Percentiles rank a stretch among this genome's conserved stretches.
Evolutionary conservation across 2,329 filamentous ascomycete genomes (phyloP).

Genomic region (Orbilia ellipsospora): DNA sequence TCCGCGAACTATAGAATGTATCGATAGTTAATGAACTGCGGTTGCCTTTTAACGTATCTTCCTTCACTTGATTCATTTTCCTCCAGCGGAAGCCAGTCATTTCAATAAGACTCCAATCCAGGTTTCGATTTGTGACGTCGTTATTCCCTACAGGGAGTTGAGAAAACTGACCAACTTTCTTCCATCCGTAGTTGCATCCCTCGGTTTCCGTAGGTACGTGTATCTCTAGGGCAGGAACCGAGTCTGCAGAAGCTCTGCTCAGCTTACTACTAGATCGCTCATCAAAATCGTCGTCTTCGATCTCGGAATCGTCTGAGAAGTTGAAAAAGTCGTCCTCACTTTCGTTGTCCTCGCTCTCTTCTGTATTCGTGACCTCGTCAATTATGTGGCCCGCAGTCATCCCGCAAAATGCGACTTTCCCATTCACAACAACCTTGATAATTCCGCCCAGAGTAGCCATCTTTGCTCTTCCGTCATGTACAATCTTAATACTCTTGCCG

Average conservation of each 20-base stretch:
- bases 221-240: background rate
- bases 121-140: background rate
- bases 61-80: constrained; percentile 38
- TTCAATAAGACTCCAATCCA: constrained; percentile 45
- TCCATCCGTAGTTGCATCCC: constrained; percentile 28
- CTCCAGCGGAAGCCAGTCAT: background rate
- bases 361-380: background rate
- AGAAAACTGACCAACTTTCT: constrained; percentile 17
- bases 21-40: background rate
- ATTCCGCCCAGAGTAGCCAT: constrained; percentile 40
- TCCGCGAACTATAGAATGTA: constrained; percentile 1
- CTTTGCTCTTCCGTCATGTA: constrained; percentile 16
- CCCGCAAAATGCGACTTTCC: constrained; percentile 13
- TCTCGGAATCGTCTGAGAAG: constrained; percentile 9
- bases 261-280: background rate
- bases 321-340: constrained; percentile 9
- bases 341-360: constrained; percentile 1
- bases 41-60: background rate
- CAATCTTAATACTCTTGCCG: constrained; percentile 42
- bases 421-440: constrained; percentile 18
- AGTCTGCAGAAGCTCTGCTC: constrained; percentile 1
- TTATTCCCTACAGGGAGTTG: background rate
- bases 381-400: constrained; percentile 37
- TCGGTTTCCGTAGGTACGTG: constrained; percentile 34
- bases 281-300: constrained; percentile 6